These are phyloP conservation scores for Penicillium sp. DNA, from an alignment of 2,329 filamentous ascomycete species.

Conservation along the genomic window DNA sequence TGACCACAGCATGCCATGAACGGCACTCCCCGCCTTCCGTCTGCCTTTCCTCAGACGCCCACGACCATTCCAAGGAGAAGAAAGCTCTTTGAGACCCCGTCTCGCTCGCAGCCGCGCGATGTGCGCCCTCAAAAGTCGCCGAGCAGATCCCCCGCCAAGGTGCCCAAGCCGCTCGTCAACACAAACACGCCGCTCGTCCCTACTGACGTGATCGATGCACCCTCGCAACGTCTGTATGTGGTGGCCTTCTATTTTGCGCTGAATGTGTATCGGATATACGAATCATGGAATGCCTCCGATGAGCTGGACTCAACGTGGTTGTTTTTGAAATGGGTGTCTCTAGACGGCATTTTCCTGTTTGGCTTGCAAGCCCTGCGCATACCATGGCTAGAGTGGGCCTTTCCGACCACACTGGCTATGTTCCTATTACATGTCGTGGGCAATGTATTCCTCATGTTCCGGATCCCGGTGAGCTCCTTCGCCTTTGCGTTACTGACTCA, in stretches of 20 bases:
- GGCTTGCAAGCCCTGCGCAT: slow-evolving; percentile 84
- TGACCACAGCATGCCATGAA: slow-evolving; percentile 70
- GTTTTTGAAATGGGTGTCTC: slow-evolving; percentile 89
- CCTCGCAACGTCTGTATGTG: slow-evolving; percentile 86
- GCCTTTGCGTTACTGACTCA: background rate
- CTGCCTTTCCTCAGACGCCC: slow-evolving; percentile 79
- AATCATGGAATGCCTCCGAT: slow-evolving; percentile 79
- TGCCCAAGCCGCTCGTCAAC: slow-evolving; percentile 26
- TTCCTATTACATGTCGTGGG: slow-evolving; percentile 72
- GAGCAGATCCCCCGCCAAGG: slow-evolving; percentile 28
- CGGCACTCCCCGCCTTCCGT: slow-evolving; percentile 78
- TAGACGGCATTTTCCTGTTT: slow-evolving; percentile 87
- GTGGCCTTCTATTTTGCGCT: slow-evolving; percentile 76
- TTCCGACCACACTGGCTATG: slow-evolving; percentile 69
- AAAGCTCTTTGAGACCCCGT: slow-evolving; percentile 35
- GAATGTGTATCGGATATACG: slow-evolving; percentile 81
- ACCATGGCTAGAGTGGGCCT: slow-evolving; percentile 94
- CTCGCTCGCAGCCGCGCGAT: slow-evolving; percentile 32
- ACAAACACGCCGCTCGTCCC: slow-evolving; percentile 71
- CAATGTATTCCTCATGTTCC: slow-evolving; percentile 91
- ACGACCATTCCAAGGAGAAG: slow-evolving; percentile 50
- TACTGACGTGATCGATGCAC: slow-evolving; percentile 79
- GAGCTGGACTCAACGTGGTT: slow-evolving; percentile 85
- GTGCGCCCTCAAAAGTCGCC: slow-evolving; percentile 26
- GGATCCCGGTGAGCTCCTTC: slow-evolving; percentile 67